Evolutionary conservation across 176 grass and related monocot species (phyloP).

Genomic region (Hsuehochloa calcarea): DNA sequence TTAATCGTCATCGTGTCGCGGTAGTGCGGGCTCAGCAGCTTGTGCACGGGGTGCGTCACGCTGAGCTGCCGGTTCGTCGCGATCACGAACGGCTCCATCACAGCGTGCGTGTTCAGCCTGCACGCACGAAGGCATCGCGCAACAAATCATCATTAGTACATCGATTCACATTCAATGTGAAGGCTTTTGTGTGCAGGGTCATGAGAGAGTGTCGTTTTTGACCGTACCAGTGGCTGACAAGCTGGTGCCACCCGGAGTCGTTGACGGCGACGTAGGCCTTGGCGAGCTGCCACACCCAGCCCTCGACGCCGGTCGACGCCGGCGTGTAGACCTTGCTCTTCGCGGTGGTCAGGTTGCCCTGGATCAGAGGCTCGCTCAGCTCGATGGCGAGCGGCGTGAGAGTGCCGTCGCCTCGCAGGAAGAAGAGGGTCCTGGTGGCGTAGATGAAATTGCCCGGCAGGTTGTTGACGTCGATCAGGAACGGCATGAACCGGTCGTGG

Average conservation of each 20-base stretch:
- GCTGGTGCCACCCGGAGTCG: slow-evolving; percentile 83
- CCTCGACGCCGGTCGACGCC: slow-evolving; percentile 39
- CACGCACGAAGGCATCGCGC: background rate
- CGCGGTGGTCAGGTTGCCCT: slow-evolving; percentile 33
- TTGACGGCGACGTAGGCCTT: slow-evolving; percentile 87
- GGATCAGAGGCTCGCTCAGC: slow-evolving; percentile 53
- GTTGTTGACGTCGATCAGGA: slow-evolving; percentile 60
- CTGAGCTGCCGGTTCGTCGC: slow-evolving; percentile 71
- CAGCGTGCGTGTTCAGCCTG: slow-evolving; percentile 81
- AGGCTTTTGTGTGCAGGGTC: background rate
- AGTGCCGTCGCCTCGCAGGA: slow-evolving; percentile 53
- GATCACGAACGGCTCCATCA: slow-evolving; percentile 83
- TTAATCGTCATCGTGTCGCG: slow-evolving; percentile 86
- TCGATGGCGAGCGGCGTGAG: slow-evolving; percentile 75
- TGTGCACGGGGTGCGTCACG: slow-evolving; percentile 70
- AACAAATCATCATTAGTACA: background rate
- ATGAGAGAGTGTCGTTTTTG: background rate
- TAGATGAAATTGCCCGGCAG: slow-evolving; percentile 64
- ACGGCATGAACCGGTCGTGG: slow-evolving; percentile 87
- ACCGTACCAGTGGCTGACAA: slow-evolving; percentile 86
- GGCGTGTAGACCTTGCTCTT: slow-evolving; percentile 74
- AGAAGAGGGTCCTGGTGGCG: slow-evolving; percentile 74
- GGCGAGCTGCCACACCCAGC: slow-evolving; percentile 77
- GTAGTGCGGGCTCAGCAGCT: slow-evolving; percentile 75
- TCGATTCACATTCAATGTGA: background rate